These are phyloP conservation scores for Sicyos baderoa DNA, from an alignment of 306 rosid species.

Conservation along the genomic window DNA sequence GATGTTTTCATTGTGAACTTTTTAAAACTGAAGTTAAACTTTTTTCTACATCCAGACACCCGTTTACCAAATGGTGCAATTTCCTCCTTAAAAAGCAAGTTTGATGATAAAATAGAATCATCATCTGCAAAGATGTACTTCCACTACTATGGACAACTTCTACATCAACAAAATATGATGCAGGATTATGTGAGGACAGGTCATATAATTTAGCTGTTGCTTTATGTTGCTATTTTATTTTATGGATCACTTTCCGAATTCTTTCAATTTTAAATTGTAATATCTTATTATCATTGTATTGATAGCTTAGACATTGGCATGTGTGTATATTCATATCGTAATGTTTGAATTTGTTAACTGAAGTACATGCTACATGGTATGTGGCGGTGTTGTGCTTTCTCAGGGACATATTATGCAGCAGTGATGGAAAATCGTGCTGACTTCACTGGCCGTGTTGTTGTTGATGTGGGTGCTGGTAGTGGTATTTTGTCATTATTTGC, in stretches of 20 bases:
- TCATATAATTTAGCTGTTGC: constrained; percentile 25
- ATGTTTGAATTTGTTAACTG: not conserved
- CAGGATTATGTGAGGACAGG: constrained; percentile 98
- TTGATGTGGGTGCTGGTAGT: constrained; percentile 98
- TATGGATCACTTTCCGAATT: not conserved
- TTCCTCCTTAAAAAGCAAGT: constrained; percentile 54
- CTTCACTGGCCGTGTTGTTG: constrained; percentile 76
- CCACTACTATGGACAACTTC: constrained; percentile 89
- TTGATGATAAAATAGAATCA: constrained; percentile 84
- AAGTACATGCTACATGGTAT: constrained; percentile 4
- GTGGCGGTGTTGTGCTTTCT: constrained; percentile 17
- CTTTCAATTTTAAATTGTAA: constrained; percentile 10
- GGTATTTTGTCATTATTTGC: constrained; percentile 96
- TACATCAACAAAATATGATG: constrained; percentile 95
- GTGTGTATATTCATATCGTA: not conserved
- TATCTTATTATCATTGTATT: not conserved
- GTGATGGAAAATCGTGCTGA: constrained; percentile 82
- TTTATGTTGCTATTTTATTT: constrained; percentile 11
- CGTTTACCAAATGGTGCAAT: constrained; percentile 49
- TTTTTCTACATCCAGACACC: constrained; percentile 34
- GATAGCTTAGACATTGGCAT: not conserved
- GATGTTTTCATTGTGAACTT: too few species aligned
- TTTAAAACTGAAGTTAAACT: not conserved
- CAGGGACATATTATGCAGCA: constrained; percentile 88
- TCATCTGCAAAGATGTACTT: constrained; percentile 95